Percentiles rank a stretch among this genome's conserved stretches.
Evolutionary conservation across 2,329 filamentous ascomycete genomes (phyloP).

Genomic region (Beauveria caledonica): DNA sequence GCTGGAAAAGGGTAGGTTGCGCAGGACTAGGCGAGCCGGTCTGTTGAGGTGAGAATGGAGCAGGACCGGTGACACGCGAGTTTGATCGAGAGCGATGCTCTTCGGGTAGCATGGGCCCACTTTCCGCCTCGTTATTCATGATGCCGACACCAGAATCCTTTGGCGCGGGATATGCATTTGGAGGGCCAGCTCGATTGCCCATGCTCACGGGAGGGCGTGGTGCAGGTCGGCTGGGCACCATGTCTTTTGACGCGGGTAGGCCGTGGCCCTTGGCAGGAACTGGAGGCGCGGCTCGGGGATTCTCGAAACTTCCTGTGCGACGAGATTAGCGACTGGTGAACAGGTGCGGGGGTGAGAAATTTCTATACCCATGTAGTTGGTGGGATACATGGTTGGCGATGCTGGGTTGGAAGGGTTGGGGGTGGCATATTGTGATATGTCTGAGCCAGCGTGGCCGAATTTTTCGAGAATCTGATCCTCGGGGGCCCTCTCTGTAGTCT

Average conservation of each 20-base stretch:
- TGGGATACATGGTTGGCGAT: constrained; percentile 46
- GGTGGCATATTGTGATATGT: constrained; percentile 37
- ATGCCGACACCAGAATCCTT: constrained; percentile 60
- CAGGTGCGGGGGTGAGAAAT: no score
- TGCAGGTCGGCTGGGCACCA: constrained; percentile 73
- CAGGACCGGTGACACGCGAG: constrained; percentile 49
- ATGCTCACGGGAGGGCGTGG: constrained; percentile 72
- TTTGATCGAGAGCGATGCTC: constrained; percentile 62
- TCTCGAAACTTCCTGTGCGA: constrained; percentile 76
- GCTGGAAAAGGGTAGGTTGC: constrained; percentile 46
- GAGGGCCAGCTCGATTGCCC: constrained; percentile 48
- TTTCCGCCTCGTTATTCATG: constrained; percentile 50
- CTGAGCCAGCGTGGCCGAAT: constrained; percentile 76
- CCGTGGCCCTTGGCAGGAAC: constrained; percentile 55
- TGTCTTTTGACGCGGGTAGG: constrained; percentile 39
- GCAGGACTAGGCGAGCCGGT: constrained; percentile 26
- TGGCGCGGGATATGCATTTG: constrained; percentile 34
- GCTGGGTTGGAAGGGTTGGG: constrained; percentile 36
- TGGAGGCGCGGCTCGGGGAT: constrained; percentile 85
- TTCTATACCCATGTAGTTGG: constrained; percentile 45
- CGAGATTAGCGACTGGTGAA: not conserved
- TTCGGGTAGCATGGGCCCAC: constrained; percentile 53
- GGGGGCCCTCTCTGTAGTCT: constrained; percentile 70
- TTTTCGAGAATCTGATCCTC: constrained; percentile 93
- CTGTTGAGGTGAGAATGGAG: constrained; percentile 41